Conservation (phyloP, 2,329 filamentous ascomycete species). For the Hypoxylon sp. region DNA sequence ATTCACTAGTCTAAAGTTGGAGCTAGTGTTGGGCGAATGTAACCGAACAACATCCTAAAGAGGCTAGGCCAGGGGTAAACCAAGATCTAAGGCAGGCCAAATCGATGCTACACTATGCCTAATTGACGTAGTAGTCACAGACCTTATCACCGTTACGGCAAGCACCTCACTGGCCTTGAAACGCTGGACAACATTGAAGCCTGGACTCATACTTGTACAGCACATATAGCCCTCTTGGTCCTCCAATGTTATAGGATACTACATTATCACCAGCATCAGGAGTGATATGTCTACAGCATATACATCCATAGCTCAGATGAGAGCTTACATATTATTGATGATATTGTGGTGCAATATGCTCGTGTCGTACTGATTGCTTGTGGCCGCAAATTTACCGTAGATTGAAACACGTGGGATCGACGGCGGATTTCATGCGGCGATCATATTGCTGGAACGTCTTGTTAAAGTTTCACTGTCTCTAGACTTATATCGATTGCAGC, state of each 20-base stretch:
- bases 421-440: conserved; percentile 35
- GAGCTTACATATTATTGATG: conserved; percentile 3
- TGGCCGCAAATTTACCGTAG: conserved; percentile 19
- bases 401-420: conserved; percentile 45
- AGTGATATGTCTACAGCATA: background rate
- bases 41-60: conserved; percentile 25
- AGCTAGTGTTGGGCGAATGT: conserved; percentile 30
- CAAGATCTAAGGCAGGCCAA: conserved; percentile 33
- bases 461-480: conserved; percentile 9
- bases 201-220: background rate
- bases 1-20: conserved; percentile 18
- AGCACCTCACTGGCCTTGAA: background rate
- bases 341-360: conserved; percentile 11
- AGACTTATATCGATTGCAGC: background rate
- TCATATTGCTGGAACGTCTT: conserved; percentile 22
- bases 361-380: conserved; percentile 17
- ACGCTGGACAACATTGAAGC: too few relatives aligned
- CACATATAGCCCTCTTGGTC: background rate
- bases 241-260: conserved; percentile 7
- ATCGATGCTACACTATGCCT: conserved; percentile 3
- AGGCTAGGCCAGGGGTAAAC: conserved; percentile 39
- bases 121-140: background rate
- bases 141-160: background rate
- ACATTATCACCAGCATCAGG: background rate
- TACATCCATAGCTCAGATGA: too few relatives aligned